A percentile compares a stretch with the other conserved stretches of the same genome.
These are phyloP conservation scores for Bacterosira constricta DNA, from an alignment of 108 stramenopile genomes.

Conservation along the genomic window DNA sequence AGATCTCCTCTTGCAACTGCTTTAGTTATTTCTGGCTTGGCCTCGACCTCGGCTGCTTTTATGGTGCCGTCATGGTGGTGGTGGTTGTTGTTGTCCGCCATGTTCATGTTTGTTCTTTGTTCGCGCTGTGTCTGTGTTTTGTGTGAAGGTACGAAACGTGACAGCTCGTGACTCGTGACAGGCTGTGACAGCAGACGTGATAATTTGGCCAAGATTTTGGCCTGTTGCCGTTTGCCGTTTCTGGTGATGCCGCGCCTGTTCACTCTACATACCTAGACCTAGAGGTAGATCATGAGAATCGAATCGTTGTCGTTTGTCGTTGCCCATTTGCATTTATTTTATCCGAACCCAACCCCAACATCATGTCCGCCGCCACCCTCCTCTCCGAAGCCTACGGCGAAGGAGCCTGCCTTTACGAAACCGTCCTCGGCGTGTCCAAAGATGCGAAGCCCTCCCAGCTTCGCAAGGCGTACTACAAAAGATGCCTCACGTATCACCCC, in stretches of 20 bases:
- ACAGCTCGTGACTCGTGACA: too few relatives aligned
- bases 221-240: too few relatives aligned
- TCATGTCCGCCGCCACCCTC: conserved; percentile 48
- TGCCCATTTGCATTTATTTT: neutral
- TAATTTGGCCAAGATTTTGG: too few relatives aligned
- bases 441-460: conserved; percentile 61
- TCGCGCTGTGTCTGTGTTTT: too few relatives aligned
- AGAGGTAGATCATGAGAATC: too few relatives aligned
- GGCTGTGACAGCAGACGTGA: too few relatives aligned
- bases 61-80: neutral
- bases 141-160: too few relatives aligned
- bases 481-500: conserved; percentile 71
- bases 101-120: neutral
- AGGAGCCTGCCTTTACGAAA: conserved; percentile 65
- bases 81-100: neutral
- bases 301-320: neutral
- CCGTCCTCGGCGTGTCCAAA: conserved; percentile 54
- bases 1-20: conserved; percentile 20
- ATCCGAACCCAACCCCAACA: neutral
- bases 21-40: conserved; percentile 6
- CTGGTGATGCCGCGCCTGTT: too few relatives aligned
- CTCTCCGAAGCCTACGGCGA: conserved; percentile 67
- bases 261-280: too few relatives aligned
- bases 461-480: conserved; percentile 83
- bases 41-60: neutral